phyloP scores from a whole-genome alignment of 2,329 filamentous ascomycete species.

The Pezizomycotina sp. region DNA sequence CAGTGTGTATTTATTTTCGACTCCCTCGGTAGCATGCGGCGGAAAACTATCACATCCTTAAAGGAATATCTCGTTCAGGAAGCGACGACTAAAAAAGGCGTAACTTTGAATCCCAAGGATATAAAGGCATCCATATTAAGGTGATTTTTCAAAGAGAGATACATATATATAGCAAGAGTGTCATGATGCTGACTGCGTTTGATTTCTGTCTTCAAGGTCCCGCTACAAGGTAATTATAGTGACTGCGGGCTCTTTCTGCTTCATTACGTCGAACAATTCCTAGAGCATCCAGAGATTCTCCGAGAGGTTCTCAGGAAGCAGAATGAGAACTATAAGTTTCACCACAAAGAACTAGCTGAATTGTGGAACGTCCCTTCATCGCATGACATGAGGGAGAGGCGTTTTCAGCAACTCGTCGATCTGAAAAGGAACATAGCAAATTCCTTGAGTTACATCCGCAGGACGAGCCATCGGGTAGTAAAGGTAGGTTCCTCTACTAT shows the following conservation, averaged over 20 bases:
- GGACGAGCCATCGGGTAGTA: too few species aligned
- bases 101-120: slow-evolving; percentile 28
- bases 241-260: slow-evolving; percentile 84
- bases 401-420: not conserved
- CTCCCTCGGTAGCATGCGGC: slow-evolving; percentile 10
- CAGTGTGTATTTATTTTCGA: slow-evolving; percentile 14
- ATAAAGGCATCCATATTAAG: slow-evolving; percentile 26
- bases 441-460: not conserved
- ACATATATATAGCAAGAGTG: too few species aligned
- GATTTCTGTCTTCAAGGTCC: slow-evolving; percentile 34
- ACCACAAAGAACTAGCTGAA: not conserved
- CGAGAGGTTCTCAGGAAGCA: slow-evolving; percentile 47
- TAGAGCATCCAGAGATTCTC: slow-evolving; percentile 56
- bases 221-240: slow-evolving; percentile 63
- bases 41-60: slow-evolving; percentile 3
- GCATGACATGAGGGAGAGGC: not conserved
- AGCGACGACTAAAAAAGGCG: slow-evolving; percentile 5
- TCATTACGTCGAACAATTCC: slow-evolving; percentile 68
- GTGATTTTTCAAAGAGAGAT: too few species aligned
- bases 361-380: not conserved
- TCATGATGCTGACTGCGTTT: too few species aligned
- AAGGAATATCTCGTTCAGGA: slow-evolving; percentile 9
- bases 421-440: not conserved
- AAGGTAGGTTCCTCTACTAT: too few species aligned
- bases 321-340: slow-evolving; percentile 28